A percentile compares a stretch with the other conserved stretches of the same genome.
Evolutionary conservation across 768 basidiomycete species (phyloP).

Genomic region (Saitozyma sp.): DNA sequence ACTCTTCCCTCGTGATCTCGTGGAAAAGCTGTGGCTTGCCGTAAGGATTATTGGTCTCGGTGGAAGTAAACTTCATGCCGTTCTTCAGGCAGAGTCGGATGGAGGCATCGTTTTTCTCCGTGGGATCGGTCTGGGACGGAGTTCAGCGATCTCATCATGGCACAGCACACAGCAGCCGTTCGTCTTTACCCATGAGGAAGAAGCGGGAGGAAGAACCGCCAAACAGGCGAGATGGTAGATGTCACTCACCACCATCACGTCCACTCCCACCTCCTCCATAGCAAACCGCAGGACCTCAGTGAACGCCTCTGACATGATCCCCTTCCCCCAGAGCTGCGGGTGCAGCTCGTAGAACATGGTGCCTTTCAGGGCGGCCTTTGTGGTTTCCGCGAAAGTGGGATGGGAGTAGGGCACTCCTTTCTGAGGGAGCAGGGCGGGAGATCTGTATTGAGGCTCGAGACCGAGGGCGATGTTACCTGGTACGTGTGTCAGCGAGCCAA

Average conservation of each 20-base stretch:
- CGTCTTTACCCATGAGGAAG: background rate
- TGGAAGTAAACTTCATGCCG: conserved; percentile 31
- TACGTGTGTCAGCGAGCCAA: no score
- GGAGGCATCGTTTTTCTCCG: conserved; percentile 34
- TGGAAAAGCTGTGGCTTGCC: conserved; percentile 41
- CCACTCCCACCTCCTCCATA: conserved; percentile 44
- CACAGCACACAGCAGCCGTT: background rate
- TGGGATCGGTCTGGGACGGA: conserved; percentile 33
- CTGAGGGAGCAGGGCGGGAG: conserved; percentile 17
- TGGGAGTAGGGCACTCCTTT: conserved; percentile 21
- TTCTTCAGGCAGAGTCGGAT: conserved; percentile 32
- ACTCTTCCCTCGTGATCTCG: conserved; percentile 35
- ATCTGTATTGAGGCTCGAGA: background rate
- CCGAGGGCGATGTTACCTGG: conserved; percentile 42
- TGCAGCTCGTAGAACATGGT: conserved; percentile 48
- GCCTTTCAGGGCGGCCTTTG: conserved; percentile 17
- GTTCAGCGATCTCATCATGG: background rate
- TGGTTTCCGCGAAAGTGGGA: conserved; percentile 26
- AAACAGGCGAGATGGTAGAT: no score
- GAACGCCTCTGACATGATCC: conserved; percentile 46
- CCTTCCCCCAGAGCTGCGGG: conserved; percentile 48
- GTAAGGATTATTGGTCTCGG: conserved; percentile 15
- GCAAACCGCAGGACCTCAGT: conserved; percentile 43
- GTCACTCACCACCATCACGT: conserved; percentile 19
- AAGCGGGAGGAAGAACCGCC: background rate